A percentile compares a stretch with the other conserved stretches of the same genome.
Conservation (phyloP, 148 eudicot species). For the Silene uniflora region DNA sequence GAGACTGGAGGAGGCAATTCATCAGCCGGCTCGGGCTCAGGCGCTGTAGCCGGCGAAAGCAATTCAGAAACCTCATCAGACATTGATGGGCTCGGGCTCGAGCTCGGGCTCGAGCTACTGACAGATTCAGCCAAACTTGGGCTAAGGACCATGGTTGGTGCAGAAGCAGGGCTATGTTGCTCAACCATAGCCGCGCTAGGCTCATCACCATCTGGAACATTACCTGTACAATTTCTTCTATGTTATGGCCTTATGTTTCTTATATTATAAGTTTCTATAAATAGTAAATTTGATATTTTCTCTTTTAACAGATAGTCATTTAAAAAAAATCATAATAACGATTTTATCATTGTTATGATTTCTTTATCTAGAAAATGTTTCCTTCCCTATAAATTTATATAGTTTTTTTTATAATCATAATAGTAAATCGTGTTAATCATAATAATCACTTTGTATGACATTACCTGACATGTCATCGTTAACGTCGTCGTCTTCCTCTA, state of each 20-base stretch:
- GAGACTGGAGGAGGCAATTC: conserved; percentile 8
- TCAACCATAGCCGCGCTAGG: conserved; percentile 26
- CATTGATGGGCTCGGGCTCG: not conserved
- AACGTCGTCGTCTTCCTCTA: not conserved
- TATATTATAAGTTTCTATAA: too few relatives aligned
- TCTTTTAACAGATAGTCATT: too few relatives aligned
- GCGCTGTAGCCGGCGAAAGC: conserved; percentile 16
- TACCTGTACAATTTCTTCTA: conserved; percentile 4
- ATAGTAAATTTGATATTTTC: too few relatives aligned
- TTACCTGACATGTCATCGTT: conserved; percentile 26
- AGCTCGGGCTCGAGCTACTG: not conserved
- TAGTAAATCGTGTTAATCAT: too few relatives aligned
- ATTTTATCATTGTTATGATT: too few relatives aligned
- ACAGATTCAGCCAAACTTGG: not conserved
- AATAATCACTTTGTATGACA: too few relatives aligned
- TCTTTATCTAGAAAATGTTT: too few relatives aligned
- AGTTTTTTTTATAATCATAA: too few relatives aligned
- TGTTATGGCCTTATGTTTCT: too few relatives aligned
- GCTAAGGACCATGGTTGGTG: not conserved
- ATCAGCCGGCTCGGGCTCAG: conserved; percentile 22
- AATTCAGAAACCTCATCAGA: conserved; percentile 18
- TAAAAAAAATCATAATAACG: too few relatives aligned
- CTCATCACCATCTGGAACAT: conserved; percentile 32
- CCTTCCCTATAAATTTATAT: too few relatives aligned
- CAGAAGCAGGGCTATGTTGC: conserved; percentile 10